phyloP scores from a whole-genome alignment of 805 yeast genomes.

The Hanseniaspora osmophila region DNA sequence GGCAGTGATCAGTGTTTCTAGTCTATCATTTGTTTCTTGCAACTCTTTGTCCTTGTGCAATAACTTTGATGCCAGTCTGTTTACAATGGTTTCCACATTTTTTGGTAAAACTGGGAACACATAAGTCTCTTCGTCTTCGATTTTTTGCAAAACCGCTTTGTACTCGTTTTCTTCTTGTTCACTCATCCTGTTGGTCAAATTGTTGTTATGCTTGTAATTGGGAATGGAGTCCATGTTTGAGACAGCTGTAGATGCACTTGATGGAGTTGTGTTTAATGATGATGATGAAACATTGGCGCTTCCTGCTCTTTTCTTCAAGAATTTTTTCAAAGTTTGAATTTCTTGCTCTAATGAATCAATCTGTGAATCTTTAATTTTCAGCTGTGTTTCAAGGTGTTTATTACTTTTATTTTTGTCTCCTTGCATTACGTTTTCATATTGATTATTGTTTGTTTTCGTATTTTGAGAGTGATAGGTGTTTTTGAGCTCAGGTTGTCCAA shows the following conservation, averaged over 20 bases:
- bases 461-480: too few species aligned
- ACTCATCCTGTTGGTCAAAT: neutral
- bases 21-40: slow-evolving; percentile 43
- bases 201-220: neutral
- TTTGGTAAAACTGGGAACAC: slow-evolving; percentile 24
- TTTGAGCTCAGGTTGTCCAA: too few species aligned
- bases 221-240: neutral
- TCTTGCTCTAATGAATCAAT: slow-evolving; percentile 34
- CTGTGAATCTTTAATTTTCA: slow-evolving; percentile 41
- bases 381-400: slow-evolving; percentile 31
- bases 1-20: slow-evolving; percentile 51
- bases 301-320: slow-evolving; percentile 19
- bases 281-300: neutral
- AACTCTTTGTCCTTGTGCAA: slow-evolving; percentile 36
- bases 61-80: slow-evolving; percentile 33
- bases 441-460: neutral
- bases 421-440: neutral
- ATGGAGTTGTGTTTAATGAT: slow-evolving; percentile 16
- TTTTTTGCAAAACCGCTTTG: slow-evolving; percentile 4
- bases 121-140: slow-evolving; percentile 4
- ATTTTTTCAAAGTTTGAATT: slow-evolving; percentile 25
- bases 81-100: slow-evolving; percentile 32
- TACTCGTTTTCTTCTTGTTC: slow-evolving; percentile 3
- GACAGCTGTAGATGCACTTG: slow-evolving; percentile 7
- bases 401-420: neutral